Conservation (phyloP, 495 filamentous ascomycete species). For the Aspergillus campestris region DNA sequence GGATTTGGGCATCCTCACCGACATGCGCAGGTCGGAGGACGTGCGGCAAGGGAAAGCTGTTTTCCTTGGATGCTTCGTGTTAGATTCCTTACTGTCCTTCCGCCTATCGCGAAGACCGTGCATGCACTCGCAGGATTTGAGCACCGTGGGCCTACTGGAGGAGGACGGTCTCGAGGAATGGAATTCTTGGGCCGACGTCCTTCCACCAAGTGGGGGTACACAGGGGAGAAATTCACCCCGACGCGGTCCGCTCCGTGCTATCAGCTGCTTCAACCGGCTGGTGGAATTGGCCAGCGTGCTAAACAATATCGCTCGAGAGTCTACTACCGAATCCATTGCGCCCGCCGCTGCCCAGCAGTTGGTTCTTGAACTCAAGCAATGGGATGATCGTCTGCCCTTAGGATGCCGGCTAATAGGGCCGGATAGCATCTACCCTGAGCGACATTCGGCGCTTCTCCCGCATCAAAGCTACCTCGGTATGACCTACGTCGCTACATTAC, state of each 20-base stretch:
- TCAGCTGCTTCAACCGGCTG: constrained; percentile 56
- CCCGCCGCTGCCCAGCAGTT: constrained; percentile 32
- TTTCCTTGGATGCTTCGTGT: constrained; percentile 54
- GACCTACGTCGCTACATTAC: constrained; percentile 37
- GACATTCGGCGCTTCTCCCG: constrained; percentile 35
- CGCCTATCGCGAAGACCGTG: constrained; percentile 45
- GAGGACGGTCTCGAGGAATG: constrained; percentile 66
- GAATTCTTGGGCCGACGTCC: constrained; percentile 57
- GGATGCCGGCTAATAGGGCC: constrained; percentile 35
- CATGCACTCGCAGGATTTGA: constrained; percentile 41
- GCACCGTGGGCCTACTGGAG: constrained; percentile 36
- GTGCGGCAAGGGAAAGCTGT: constrained; percentile 40
- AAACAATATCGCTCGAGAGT: constrained; percentile 33
- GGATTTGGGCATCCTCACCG: constrained; percentile 25
- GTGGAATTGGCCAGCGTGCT: constrained; percentile 41
- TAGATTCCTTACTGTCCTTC: constrained; percentile 57
- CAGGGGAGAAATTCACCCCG: constrained; percentile 30
- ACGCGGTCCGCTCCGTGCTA: constrained; percentile 44
- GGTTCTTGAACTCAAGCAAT: constrained; percentile 31
- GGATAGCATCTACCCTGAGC: constrained; percentile 36
- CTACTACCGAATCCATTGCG: constrained; percentile 22
- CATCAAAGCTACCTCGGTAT: constrained; percentile 42
- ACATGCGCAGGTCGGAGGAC: constrained; percentile 29
- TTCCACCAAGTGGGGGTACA: constrained; percentile 28
- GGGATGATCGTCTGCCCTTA: constrained; percentile 34